Percentiles rank a stretch among this genome's conserved stretches.
These are phyloP conservation scores for Austroboletus niveus DNA, from an alignment of 1,284 basidiomycete species.

Conservation along the genomic window DNA sequence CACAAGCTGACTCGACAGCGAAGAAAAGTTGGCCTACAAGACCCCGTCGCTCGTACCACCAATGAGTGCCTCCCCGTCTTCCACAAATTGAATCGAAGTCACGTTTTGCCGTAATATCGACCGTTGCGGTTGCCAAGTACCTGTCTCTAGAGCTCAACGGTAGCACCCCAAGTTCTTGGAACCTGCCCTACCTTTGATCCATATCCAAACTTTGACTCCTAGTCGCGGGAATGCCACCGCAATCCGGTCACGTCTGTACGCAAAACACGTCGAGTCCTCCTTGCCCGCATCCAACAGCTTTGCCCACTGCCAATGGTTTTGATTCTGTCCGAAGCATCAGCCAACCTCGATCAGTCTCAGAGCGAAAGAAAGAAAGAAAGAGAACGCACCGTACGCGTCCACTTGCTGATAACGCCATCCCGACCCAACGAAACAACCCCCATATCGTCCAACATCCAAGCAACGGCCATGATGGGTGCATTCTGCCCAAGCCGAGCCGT, in stretches of 20 bases:
- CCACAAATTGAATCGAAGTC: conserved; percentile 57
- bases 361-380: conserved; percentile 12
- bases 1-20: conserved; percentile 5
- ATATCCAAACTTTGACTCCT: conserved; percentile 66
- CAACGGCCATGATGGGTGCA: conserved; percentile 43
- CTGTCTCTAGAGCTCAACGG: conserved; percentile 29
- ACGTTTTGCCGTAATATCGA: conserved; percentile 60
- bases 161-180: neutral
- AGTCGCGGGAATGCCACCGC: conserved; percentile 56
- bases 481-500: conserved; percentile 39
- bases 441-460: conserved; percentile 56
- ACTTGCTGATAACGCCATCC: conserved; percentile 58
- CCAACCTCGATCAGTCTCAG: neutral
- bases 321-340: conserved; percentile 35
- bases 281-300: conserved; percentile 49
- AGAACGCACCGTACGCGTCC: conserved; percentile 49
- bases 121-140: conserved; percentile 57
- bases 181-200: conserved; percentile 46
- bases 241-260: conserved; percentile 53
- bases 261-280: conserved; percentile 50
- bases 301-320: conserved; percentile 56
- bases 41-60: conserved; percentile 69
- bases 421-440: conserved; percentile 53
- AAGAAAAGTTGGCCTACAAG: conserved; percentile 37
- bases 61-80: conserved; percentile 58